Evolutionary conservation across 495 filamentous ascomycete genomes (phyloP), one percentile per base, ranked within the genome.

Genomic region (Podospora australis): DNA sequence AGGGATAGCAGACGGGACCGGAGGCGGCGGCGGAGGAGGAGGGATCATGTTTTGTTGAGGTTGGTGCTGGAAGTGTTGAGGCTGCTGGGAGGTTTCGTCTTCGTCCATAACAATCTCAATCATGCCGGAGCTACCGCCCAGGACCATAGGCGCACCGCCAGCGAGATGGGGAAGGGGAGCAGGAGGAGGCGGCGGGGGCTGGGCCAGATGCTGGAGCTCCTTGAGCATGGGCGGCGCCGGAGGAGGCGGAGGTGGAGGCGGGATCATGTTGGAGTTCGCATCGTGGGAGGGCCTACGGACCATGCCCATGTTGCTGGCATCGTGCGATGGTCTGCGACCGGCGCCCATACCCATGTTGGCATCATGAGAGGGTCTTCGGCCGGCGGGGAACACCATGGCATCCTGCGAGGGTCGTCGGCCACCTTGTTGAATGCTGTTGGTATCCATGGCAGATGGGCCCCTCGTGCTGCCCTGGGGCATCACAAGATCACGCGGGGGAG

Each of bases 161-260:
- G 21, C 50, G 7, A 48, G 17, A n/a, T 61, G 55, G 2, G 70
- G 68, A 4, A 74, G 48, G 1, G 77, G 85, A 1, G 82, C 82
- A 2, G 85, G 82, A 9, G 83, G 83, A 0, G 82, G 83, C 3
- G 82, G 83, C 2, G 83, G 80, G 4, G 80, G 80, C 13, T 58
- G 71, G 22, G 82, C 81, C 7, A 96, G 77, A 66, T 96, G 89
- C 59, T 89, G 85, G n/a, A 95, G 78, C 54, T 95, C 86, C 42
- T 82, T 81, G 30, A 95, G 72, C 24, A 95, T 77, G 9, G 84
- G 82, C 25, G 67, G 67, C 6, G 68, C 68, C 1, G 71, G 73
- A 0, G 72, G 73, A 2, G 75, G 73, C 4, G 74, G 74, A 7
- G 75, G 74, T 0, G 74, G 73, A 21, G 68, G 66, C 30, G 72